phyloP scores from a whole-genome alignment of 2,329 filamentous ascomycete genomes.

The Stachybotrys chartarum region DNA sequence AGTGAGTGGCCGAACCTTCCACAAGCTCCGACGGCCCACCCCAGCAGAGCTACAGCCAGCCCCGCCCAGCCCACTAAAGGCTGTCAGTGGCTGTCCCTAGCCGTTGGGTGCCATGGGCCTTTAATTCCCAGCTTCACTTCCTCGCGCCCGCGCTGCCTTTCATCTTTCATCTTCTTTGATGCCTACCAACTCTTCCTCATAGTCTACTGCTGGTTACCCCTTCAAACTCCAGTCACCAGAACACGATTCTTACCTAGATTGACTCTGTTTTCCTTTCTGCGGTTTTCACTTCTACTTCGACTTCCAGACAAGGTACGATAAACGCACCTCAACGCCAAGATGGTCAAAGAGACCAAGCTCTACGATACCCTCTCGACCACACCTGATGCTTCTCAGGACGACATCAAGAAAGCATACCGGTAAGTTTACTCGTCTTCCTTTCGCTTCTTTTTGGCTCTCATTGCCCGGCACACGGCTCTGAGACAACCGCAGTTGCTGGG shows the following conservation, averaged over 20 bases:
- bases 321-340: conserved; percentile 33
- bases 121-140: background rate
- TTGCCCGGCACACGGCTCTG: background rate
- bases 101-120: background rate
- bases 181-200: too few species aligned
- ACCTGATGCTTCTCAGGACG: conserved; percentile 76
- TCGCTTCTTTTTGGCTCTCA: conserved; percentile 5
- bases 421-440: conserved; percentile 32
- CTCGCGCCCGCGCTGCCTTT: background rate
- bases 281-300: conserved; percentile 3
- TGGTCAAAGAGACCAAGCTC: conserved; percentile 93
- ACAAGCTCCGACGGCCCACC: conserved; percentile 8
- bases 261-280: background rate
- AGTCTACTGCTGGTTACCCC: too few species aligned
- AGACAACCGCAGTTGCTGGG: too few species aligned
- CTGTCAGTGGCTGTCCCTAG: background rate
- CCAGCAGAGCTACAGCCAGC: background rate
- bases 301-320: background rate
- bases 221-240: too few species aligned
- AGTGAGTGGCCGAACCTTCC: conserved; percentile 12
- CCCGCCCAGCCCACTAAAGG: background rate
- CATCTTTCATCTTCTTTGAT: too few species aligned
- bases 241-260: background rate
- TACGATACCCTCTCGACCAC: conserved; percentile 82
- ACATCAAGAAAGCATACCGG: conserved; percentile 96